Evolutionary conservation across 2,329 filamentous ascomycete species (phyloP).

Genomic region (Ophiostoma tasmaniense): DNA sequence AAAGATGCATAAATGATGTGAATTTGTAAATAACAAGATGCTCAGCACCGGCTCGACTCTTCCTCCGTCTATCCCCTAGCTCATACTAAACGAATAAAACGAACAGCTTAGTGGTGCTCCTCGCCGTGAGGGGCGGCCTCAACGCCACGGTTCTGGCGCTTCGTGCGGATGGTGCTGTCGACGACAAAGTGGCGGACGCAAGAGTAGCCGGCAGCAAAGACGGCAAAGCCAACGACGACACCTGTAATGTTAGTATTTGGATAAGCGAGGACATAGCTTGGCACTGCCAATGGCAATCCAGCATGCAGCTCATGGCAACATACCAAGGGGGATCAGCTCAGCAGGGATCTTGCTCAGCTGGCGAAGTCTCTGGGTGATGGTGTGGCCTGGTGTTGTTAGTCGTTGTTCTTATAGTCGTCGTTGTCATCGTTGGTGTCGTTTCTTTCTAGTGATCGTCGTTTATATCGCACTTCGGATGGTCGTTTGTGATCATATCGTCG

Average conservation of each 20-base stretch:
- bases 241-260: slow-evolving; percentile 39
- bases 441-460: neutral
- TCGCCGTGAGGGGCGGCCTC: slow-evolving; percentile 27
- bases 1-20: slow-evolving; percentile 4
- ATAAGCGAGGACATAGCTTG: neutral
- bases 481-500: neutral
- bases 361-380: slow-evolving; percentile 89
- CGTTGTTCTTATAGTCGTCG: neutral
- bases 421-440: neutral
- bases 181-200: slow-evolving; percentile 70
- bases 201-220: slow-evolving; percentile 76
- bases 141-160: slow-evolving; percentile 54
- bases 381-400: slow-evolving; percentile 60
- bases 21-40: neutral
- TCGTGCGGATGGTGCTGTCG: slow-evolving; percentile 88
- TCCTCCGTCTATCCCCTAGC: neutral
- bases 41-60: neutral
- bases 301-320: slow-evolving; percentile 28
- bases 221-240: slow-evolving; percentile 77
- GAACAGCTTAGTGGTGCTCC: slow-evolving; percentile 22
- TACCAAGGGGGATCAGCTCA: slow-evolving; percentile 92
- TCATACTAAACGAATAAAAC: neutral
- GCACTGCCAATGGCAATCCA: neutral
- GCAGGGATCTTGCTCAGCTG: slow-evolving; percentile 82
- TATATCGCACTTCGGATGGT: neutral